These are phyloP conservation scores for Eimeria zaria DNA, from an alignment of 169 alveolate species.

Conservation along the genomic window DNA sequence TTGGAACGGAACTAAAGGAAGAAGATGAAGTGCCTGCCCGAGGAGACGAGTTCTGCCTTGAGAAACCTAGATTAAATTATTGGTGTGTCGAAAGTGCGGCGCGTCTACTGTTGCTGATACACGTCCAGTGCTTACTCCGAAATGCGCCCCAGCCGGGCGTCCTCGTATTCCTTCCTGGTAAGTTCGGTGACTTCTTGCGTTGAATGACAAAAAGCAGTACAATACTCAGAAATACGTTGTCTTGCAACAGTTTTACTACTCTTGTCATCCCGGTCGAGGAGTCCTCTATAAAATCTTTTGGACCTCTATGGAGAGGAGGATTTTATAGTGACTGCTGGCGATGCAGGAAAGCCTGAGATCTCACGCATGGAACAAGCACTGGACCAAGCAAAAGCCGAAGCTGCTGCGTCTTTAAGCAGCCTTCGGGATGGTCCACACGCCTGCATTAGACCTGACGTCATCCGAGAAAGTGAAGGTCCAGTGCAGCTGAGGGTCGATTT, in stretches of 20 bases:
- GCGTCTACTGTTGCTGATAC: conserved; percentile 17
- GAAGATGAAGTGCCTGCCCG: background rate
- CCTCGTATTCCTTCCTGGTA: conserved; percentile 62
- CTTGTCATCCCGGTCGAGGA: background rate
- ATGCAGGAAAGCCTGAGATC: conserved; percentile 66
- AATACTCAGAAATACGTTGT: background rate
- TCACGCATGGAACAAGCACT: conserved; percentile 29
- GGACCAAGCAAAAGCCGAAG: conserved; percentile 27
- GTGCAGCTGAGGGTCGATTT: conserved; percentile 28
- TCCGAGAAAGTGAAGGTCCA: background rate
- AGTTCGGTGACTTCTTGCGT: background rate
- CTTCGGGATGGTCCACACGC: background rate
- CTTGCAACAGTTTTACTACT: no score
- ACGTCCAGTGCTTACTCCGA: conserved; percentile 59
- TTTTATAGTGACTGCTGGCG: background rate
- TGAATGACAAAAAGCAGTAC: background rate
- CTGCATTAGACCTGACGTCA: background rate
- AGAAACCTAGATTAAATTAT: background rate
- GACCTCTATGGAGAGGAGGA: background rate
- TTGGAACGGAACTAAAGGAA: background rate
- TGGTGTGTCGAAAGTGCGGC: conserved; percentile 47
- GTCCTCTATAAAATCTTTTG: background rate
- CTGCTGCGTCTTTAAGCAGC: conserved; percentile 6
- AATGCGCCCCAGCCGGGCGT: conserved; percentile 36
- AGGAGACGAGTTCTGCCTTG: background rate